Conservation (phyloP, 108 stramenopile genomes). For the Nitzschia putrida region DNA sequence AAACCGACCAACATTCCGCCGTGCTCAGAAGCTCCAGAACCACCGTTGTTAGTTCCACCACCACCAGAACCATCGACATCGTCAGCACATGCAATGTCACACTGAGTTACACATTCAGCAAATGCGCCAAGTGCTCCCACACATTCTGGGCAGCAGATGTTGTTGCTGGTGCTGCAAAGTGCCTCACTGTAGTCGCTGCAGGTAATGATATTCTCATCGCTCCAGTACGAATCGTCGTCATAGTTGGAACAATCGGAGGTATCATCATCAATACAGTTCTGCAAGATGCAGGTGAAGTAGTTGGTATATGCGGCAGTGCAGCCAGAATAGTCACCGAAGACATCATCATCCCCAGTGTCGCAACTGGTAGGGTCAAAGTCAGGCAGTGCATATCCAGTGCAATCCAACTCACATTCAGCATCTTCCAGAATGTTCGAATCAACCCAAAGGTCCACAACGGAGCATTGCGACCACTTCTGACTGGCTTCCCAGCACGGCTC, state of each 20-base stretch:
- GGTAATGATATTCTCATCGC: background rate
- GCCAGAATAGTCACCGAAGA: no score
- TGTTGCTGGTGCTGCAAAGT: background rate
- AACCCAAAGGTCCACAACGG: background rate
- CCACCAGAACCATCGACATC: background rate
- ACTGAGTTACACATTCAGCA: background rate
- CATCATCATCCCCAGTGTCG: background rate
- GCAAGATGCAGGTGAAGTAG: background rate
- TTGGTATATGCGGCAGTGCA: background rate
- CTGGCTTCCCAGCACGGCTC: background rate
- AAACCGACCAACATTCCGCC: background rate
- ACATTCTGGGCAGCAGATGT: background rate
- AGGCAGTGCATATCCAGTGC: background rate
- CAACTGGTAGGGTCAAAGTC: background rate
- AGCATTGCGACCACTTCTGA: background rate
- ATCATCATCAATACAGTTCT: background rate
- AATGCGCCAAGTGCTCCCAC: background rate
- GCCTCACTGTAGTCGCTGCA: background rate
- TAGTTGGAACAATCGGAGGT: background rate
- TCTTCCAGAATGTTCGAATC: background rate
- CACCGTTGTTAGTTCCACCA: background rate
- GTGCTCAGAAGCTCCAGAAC: background rate
- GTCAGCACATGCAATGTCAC: background rate
- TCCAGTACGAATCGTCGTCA: background rate
- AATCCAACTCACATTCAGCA: background rate